Conservation (phyloP, 2,329 filamentous ascomycete species). For the Ceratocystis smalleyi region DNA sequence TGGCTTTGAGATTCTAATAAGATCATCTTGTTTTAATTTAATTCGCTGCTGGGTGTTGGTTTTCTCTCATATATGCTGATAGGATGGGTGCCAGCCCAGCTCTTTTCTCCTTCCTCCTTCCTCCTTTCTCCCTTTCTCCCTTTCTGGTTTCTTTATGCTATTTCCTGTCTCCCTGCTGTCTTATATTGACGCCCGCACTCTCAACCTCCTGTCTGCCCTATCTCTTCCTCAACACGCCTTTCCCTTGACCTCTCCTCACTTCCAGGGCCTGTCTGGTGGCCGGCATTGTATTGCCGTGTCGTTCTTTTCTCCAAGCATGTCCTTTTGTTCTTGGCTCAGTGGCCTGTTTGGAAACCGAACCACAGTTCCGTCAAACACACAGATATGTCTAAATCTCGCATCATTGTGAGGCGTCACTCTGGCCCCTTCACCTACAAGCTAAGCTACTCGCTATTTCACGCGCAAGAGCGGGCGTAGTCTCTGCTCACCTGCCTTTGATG, state of each 20-base stretch:
- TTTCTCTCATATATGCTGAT: not conserved
- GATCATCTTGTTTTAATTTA: not conserved
- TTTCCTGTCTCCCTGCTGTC: not conserved
- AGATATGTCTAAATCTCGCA: not conserved
- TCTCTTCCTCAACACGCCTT: not conserved
- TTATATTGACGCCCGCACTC: not conserved
- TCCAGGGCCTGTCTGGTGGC: too few relatives aligned
- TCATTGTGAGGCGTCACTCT: not conserved
- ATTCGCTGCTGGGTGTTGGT: not conserved
- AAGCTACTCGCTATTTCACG: too few relatives aligned
- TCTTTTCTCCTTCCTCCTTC: too few relatives aligned
- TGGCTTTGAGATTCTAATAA: too few relatives aligned
- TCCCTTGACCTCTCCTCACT: too few relatives aligned
- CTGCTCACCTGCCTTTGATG: too few relatives aligned
- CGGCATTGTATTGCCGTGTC: not conserved
- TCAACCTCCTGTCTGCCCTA: not conserved
- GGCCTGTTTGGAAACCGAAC: not conserved
- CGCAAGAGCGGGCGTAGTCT: too few relatives aligned
- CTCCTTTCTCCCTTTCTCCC: too few relatives aligned
- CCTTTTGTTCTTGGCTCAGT: not conserved
- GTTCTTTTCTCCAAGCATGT: not conserved
- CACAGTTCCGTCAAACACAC: not conserved
- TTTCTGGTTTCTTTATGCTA: too few relatives aligned
- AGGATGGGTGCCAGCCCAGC: not conserved
- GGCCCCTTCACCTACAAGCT: not conserved